phyloP scores from a whole-genome alignment of 129 eudicot species.

The Mikania micrantha region DNA sequence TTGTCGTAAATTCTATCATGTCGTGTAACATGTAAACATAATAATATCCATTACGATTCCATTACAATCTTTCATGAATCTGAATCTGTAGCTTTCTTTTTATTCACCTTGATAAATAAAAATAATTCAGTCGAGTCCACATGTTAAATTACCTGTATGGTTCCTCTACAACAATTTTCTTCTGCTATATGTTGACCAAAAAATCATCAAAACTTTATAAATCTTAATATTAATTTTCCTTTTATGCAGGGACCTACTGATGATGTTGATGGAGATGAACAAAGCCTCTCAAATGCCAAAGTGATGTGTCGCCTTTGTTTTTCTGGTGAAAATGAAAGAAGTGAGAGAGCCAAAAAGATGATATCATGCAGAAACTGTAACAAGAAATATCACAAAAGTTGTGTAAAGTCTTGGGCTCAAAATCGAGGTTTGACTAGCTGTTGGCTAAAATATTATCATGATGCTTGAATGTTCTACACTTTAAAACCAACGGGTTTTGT shows the following conservation, averaged over 20 bases:
- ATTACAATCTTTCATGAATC: background rate
- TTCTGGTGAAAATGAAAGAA: constrained; percentile 71
- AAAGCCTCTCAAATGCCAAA: constrained; percentile 48
- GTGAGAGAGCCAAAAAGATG: constrained; percentile 82
- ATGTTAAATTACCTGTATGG: background rate
- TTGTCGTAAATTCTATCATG: background rate
- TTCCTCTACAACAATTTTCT: background rate
- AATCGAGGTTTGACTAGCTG: constrained; percentile 51
- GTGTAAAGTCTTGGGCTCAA: constrained; percentile 78
- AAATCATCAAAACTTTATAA: background rate
- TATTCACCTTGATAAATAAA: background rate
- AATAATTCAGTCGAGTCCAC: background rate
- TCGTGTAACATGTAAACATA: background rate
- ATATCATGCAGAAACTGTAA: constrained; percentile 66
- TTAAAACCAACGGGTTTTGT: background rate
- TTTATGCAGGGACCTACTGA: constrained; percentile 33
- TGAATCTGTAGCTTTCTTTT: background rate
- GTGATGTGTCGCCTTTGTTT: constrained; percentile 82
- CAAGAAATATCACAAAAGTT: constrained; percentile 76
- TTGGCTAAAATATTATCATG: background rate
- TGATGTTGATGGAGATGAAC: constrained; percentile 63
- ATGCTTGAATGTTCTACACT: constrained; percentile 1
- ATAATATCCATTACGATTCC: background rate
- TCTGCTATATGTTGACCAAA: background rate
- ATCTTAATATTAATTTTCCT: background rate